These are phyloP conservation scores for Cnidoscolus chayamansa DNA, from an alignment of 441 rosid species.

Conservation along the genomic window DNA sequence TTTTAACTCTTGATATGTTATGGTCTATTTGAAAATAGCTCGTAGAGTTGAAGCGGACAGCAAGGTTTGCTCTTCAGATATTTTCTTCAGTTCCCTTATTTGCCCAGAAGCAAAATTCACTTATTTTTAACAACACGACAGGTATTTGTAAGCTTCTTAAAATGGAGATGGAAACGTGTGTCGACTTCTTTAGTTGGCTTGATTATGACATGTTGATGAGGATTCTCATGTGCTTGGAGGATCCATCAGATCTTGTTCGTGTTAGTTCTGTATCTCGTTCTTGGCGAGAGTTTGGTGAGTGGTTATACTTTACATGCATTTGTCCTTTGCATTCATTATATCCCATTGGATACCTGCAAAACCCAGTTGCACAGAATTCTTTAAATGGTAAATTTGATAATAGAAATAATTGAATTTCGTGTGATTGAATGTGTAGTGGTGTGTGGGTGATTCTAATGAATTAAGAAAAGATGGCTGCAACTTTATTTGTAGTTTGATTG, in stretches of 20 bases:
- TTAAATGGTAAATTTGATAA: neutral
- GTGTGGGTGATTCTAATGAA: neutral
- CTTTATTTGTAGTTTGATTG: neutral
- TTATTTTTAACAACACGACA: neutral
- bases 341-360: neutral
- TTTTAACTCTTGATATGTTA: neutral
- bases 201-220: constrained; percentile 41
- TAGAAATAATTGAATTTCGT: neutral
- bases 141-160: neutral
- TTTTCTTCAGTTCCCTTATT: constrained; percentile 36
- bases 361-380: neutral
- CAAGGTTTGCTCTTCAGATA: neutral
- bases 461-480: neutral
- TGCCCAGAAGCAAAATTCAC: neutral
- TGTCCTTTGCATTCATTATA: neutral
- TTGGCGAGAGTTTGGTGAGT: constrained; percentile 70
- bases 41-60: constrained; percentile 13
- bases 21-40: neutral
- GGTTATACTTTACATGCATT: neutral
- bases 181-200: constrained; percentile 53
- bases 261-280: constrained; percentile 59
- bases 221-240: constrained; percentile 51
- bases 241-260: constrained; percentile 64
- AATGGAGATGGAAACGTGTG: constrained; percentile 42
- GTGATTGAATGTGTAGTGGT: neutral